These are phyloP conservation scores for Pythium aristosporum DNA, from an alignment of 352 stramenopile genomes.

Conservation along the genomic window DNA sequence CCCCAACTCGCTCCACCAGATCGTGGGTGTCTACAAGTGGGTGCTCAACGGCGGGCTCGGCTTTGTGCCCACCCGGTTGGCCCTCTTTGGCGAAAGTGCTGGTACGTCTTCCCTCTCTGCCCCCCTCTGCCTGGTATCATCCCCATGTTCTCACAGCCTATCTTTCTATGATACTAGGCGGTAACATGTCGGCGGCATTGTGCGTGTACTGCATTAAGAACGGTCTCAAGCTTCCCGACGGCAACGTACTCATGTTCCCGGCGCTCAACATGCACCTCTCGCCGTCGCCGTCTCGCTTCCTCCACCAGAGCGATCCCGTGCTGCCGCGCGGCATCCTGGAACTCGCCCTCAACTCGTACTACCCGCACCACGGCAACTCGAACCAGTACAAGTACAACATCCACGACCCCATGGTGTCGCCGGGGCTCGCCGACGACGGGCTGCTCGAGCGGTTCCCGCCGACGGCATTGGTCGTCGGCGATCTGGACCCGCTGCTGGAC, in stretches of 20 bases:
- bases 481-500: slow-evolving; percentile 84
- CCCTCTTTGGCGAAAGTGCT: slow-evolving; percentile 83
- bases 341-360: slow-evolving; percentile 83
- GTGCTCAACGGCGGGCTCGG: slow-evolving; percentile 68
- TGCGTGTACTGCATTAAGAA: slow-evolving; percentile 86
- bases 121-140: background rate
- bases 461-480: slow-evolving; percentile 81
- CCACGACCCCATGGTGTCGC: slow-evolving; percentile 85
- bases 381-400: slow-evolving; percentile 90
- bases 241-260: slow-evolving; percentile 89
- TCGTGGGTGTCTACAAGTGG: slow-evolving; percentile 85
- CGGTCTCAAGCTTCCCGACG: slow-evolving; percentile 59
- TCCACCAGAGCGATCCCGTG: slow-evolving; percentile 87
- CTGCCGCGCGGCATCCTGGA: slow-evolving; percentile 80
- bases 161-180: slow-evolving; percentile 36
- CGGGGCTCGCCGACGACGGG: slow-evolving; percentile 71
- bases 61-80: slow-evolving; percentile 66
- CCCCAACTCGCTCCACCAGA: slow-evolving; percentile 75
- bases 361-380: slow-evolving; percentile 75
- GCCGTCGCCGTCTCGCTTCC: slow-evolving; percentile 82
- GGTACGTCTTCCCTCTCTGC: slow-evolving; percentile 34
- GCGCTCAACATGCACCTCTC: slow-evolving; percentile 88
- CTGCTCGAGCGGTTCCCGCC: slow-evolving; percentile 78
- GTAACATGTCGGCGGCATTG: slow-evolving; percentile 84
- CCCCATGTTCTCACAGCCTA: background rate